These are phyloP conservation scores for Fallopia convolvulus DNA, from an alignment of 148 eudicot genomes.

Conservation along the genomic window DNA sequence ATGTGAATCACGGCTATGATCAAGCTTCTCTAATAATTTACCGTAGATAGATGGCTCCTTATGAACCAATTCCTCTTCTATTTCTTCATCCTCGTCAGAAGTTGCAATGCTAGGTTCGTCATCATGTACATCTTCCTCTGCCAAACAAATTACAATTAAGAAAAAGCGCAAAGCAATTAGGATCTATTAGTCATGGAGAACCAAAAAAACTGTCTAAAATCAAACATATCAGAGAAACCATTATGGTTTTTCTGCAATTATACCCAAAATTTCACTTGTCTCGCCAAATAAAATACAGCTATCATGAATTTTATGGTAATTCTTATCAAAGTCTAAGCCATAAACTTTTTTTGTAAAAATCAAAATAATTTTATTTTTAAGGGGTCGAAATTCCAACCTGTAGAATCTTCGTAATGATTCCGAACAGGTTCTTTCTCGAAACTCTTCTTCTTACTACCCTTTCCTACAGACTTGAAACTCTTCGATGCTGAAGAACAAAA, in stretches of 20 bases:
- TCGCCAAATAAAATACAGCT: neutral
- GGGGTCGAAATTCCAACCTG: neutral
- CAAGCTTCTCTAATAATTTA: conserved; percentile 41
- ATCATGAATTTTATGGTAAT: neutral
- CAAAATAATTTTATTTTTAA: neutral
- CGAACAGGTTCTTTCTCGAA: neutral
- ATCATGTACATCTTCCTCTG: conserved; percentile 12
- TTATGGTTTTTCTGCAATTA: neutral
- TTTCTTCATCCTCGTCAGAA: conserved; percentile 28
- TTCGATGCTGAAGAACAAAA: conserved; percentile 5
- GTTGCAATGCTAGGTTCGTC: neutral
- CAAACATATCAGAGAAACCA: neutral
- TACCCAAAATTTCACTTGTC: neutral
- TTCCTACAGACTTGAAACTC: neutral
- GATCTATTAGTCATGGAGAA: neutral
- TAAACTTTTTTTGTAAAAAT: neutral
- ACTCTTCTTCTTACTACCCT: neutral
- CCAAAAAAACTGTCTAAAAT: neutral
- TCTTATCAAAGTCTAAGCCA: neutral
- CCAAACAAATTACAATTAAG: neutral
- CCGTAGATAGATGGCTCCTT: conserved; percentile 51
- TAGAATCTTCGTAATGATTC: conserved; percentile 1
- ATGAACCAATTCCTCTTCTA: conserved; percentile 20
- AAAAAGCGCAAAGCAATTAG: neutral
- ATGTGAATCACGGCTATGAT: conserved; percentile 20